These are phyloP conservation scores for Phoenix dactylifera DNA, from an alignment of 176 grass and related monocot species.

Conservation along the genomic window DNA sequence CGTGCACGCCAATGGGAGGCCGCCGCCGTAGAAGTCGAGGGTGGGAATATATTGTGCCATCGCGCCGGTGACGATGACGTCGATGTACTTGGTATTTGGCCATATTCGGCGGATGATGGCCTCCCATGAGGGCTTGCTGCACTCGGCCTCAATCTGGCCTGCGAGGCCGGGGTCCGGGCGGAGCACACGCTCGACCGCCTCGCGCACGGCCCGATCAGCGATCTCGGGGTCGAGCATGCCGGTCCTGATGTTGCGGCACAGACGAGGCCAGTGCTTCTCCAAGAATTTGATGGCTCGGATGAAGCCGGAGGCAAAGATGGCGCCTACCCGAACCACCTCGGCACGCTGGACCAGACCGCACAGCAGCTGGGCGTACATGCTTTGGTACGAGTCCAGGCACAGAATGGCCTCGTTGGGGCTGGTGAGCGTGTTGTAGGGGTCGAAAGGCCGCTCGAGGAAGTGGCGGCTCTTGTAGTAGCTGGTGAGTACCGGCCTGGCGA, in stretches of 20 bases:
- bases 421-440: constrained; percentile 74
- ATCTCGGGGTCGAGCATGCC: constrained; percentile 62
- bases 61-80: constrained; percentile 90
- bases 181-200: constrained; percentile 53
- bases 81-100: constrained; percentile 89
- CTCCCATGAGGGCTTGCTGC: constrained; percentile 54
- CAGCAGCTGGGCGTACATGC: constrained; percentile 92
- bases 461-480: constrained; percentile 95
- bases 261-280: constrained; percentile 72
- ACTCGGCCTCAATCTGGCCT: constrained; percentile 54
- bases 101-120: constrained; percentile 75
- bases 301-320: constrained; percentile 87
- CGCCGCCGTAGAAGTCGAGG: constrained; percentile 70
- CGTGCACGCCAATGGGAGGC: constrained; percentile 81
- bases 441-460: constrained; percentile 62
- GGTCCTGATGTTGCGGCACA: constrained; percentile 69
- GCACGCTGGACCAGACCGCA: constrained; percentile 71
- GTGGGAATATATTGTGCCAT: constrained; percentile 99
- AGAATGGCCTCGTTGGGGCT: constrained; percentile 82
- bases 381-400: constrained; percentile 91
- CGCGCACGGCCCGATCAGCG: constrained; percentile 51
- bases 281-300: constrained; percentile 86
- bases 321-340: constrained; percentile 80
- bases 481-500: constrained; percentile 68
- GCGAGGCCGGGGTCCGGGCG: constrained; percentile 49